A percentile compares a stretch with the other conserved stretches of the same genome.
phyloP scores from a whole-genome alignment of 1,284 basidiomycete genomes.

The Puccinia brachypodii region DNA sequence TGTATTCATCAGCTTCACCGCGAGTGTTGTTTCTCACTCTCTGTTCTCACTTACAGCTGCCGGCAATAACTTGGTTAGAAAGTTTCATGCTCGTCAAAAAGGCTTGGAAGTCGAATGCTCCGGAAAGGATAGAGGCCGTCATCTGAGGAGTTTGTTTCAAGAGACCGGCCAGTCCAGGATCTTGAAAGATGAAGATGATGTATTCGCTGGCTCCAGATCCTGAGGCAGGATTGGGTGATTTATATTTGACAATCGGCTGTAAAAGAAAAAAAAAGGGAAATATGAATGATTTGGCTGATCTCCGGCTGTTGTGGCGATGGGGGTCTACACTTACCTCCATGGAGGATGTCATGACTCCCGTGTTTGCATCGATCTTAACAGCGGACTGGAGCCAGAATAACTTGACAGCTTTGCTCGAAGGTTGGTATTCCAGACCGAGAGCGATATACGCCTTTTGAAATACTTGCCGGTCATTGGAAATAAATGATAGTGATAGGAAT shows the following conservation, averaged over 20 bases:
- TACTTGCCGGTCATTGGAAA: not conserved
- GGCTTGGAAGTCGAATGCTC: not conserved
- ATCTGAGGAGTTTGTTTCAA: not conserved
- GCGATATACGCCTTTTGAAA: not conserved
- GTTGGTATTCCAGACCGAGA: conserved; percentile 8
- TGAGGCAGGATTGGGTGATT: conserved; percentile 7
- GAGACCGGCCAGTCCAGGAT: not conserved
- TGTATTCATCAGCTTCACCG: not conserved
- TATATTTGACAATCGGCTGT: conserved; percentile 20
- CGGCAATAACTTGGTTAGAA: conserved; percentile 10
- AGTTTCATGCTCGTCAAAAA: not conserved
- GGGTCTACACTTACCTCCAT: not conserved
- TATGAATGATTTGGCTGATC: not conserved
- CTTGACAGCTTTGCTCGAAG: not conserved
- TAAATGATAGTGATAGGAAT: conserved; percentile 22
- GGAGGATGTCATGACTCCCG: not conserved
- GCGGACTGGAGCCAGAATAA: conserved; percentile 30
- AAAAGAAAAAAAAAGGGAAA: not conserved
- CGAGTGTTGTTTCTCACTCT: not conserved
- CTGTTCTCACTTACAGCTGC: conserved; percentile 20
- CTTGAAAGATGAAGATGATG: conserved; percentile 26
- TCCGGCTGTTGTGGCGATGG: too few species aligned
- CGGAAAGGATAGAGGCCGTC: not conserved
- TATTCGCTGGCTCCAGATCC: conserved; percentile 14
- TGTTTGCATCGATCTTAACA: conserved; percentile 1